phyloP scores from a whole-genome alignment of 2,329 filamentous ascomycete species.

The Rutstroemia sp. region DNA sequence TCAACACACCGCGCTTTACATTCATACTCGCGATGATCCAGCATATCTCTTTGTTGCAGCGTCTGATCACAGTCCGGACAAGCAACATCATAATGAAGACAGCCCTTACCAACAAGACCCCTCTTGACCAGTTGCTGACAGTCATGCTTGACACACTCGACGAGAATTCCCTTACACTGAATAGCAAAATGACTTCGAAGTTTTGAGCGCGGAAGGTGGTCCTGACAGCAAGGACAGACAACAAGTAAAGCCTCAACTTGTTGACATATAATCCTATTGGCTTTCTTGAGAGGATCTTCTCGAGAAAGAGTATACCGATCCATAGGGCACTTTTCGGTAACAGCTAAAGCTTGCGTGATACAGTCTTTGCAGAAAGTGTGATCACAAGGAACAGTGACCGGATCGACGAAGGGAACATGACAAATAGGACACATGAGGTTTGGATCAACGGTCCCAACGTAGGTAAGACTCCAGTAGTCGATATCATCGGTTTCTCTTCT shows the following conservation, averaged over 20 bases:
- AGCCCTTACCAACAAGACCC: conserved; percentile 43
- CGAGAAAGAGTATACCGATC: conserved; percentile 42
- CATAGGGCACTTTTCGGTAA: conserved; percentile 46
- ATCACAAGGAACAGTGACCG: conserved; percentile 54
- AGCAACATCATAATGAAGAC: conserved; percentile 43
- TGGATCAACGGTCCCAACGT: conserved; percentile 30
- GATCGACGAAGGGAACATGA: conserved; percentile 51
- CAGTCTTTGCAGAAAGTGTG: conserved; percentile 59
- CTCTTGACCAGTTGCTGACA: conserved; percentile 46
- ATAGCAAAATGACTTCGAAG: conserved; percentile 48
- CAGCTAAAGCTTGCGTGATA: conserved; percentile 37
- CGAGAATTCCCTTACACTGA: conserved; percentile 48
- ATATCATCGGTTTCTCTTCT: conserved; percentile 9
- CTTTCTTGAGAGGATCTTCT: conserved; percentile 25
- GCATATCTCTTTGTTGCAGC: conserved; percentile 39
- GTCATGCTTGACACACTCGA: conserved; percentile 41
- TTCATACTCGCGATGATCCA: conserved; percentile 38
- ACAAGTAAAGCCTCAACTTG: conserved; percentile 54
- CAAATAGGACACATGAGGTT: conserved; percentile 40
- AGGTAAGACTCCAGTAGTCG: conserved; percentile 32
- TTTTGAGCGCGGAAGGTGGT: conserved; percentile 43
- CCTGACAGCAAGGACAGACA: conserved; percentile 51
- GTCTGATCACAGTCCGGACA: conserved; percentile 48
- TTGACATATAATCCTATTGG: conserved; percentile 44
- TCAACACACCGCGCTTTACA: conserved; percentile 34